These are phyloP conservation scores for Centrapalus pauciflorus DNA, from an alignment of 129 eudicot genomes.

Conservation along the genomic window DNA sequence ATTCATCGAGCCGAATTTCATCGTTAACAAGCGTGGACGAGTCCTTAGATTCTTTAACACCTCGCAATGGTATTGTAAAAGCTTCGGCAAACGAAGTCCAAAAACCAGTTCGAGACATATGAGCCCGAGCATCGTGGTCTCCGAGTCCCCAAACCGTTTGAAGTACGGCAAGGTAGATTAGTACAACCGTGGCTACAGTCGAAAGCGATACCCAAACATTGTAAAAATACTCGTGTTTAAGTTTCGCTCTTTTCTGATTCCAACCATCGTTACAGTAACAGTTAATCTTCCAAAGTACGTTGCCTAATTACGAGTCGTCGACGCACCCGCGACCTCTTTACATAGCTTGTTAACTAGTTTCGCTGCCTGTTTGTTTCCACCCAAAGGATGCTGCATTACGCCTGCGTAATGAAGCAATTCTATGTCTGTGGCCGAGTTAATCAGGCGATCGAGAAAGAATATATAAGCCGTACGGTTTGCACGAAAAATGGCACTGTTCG, in stretches of 20 bases:
- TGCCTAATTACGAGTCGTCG: constrained; percentile 30
- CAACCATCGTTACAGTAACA: constrained; percentile 16
- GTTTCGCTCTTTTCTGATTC: constrained; percentile 14
- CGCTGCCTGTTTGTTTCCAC: constrained; percentile 39
- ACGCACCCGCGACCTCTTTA: constrained; percentile 31
- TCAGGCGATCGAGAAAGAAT: constrained; percentile 37
- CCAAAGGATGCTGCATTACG: constrained; percentile 37
- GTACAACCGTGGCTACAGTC: constrained; percentile 19
- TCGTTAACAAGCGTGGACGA: not conserved
- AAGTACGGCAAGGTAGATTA: constrained; percentile 27
- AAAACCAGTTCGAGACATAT: not conserved
- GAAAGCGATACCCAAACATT: constrained; percentile 33
- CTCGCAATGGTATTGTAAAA: not conserved
- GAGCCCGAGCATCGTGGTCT: not conserved
- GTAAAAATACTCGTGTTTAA: constrained; percentile 28
- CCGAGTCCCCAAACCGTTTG: constrained; percentile 23
- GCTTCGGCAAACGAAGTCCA: constrained; percentile 12
- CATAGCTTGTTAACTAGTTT: constrained; percentile 36
- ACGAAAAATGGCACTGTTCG: constrained; percentile 29
- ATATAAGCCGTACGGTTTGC: constrained; percentile 35
- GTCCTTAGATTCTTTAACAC: not conserved
- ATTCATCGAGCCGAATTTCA: not conserved
- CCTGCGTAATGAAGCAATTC: constrained; percentile 39
- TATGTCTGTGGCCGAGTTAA: constrained; percentile 33
- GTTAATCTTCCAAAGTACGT: constrained; percentile 29